These are phyloP conservation scores for Acanthamoeba polyphaga DNA, from an alignment of 208 protist genomes.

Conservation along the genomic window DNA sequence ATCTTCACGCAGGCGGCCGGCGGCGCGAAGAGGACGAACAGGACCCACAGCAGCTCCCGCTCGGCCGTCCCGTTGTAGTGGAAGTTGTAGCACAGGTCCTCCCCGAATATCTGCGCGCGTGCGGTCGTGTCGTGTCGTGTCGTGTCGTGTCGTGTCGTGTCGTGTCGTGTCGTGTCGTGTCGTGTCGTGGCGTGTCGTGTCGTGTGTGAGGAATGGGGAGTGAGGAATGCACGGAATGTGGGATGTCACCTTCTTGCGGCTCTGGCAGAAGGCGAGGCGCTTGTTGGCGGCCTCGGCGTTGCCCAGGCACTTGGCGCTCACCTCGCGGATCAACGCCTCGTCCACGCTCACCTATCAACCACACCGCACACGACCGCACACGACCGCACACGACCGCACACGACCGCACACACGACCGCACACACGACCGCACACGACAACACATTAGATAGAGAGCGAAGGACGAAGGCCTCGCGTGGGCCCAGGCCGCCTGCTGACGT, in stretches of 20 bases:
- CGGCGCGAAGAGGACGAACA: not conserved
- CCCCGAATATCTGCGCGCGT: not conserved
- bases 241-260: not conserved
- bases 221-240: not conserved
- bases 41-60: not conserved
- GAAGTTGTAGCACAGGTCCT: conserved; percentile 29
- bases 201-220: not conserved
- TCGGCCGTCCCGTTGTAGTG: conserved; percentile 16
- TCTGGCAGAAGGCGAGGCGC: not conserved
- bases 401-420: too few species aligned
- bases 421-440: too few species aligned
- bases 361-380: too few species aligned
- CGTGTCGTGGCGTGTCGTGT: too few species aligned
- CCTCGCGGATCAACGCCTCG: not conserved
- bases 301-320: not conserved
- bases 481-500: too few species aligned
- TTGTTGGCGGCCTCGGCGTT: conserved; percentile 4
- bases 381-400: too few species aligned
- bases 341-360: not conserved
- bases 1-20: conserved; percentile 9
- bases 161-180: too few species aligned
- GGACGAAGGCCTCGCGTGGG: too few species aligned
- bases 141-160: too few species aligned
- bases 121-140: too few species aligned
- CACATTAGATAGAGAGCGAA: too few species aligned